Conservation (phyloP, 495 filamentous ascomycete genomes). For the Xylaria bambusicola region DNA sequence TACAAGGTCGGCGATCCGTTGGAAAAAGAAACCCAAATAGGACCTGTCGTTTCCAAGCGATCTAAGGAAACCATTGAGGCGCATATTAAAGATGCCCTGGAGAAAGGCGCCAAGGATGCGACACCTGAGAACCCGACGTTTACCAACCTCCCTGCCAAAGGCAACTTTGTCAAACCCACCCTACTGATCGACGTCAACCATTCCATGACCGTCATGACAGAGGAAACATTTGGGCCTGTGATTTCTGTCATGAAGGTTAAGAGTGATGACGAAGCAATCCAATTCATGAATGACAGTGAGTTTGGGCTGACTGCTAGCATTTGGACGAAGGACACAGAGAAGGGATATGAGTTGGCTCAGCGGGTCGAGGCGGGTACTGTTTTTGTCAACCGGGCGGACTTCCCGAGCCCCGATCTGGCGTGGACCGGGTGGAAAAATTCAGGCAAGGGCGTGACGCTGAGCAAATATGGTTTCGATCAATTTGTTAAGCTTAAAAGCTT, state of each 20-base stretch:
- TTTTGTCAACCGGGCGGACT: constrained; percentile 95
- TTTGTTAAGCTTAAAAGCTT: constrained; percentile 96
- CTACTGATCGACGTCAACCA: constrained; percentile 82
- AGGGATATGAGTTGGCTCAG: constrained; percentile 76
- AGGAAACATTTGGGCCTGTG: constrained; percentile 95
- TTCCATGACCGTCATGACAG: constrained; percentile 85
- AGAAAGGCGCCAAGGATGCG: constrained; percentile 78
- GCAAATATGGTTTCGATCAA: constrained; percentile 88
- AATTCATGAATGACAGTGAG: constrained; percentile 91
- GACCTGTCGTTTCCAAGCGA: constrained; percentile 80
- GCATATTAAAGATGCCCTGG: constrained; percentile 82
- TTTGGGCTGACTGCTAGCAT: constrained; percentile 96
- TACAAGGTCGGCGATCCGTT: constrained; percentile 89
- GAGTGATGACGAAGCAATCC: constrained; percentile 77
- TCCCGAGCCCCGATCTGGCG: constrained; percentile 89
- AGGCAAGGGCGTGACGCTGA: constrained; percentile 85
- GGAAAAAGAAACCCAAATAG: constrained; percentile 75
- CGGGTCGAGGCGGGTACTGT: constrained; percentile 91
- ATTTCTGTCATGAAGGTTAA: constrained; percentile 94
- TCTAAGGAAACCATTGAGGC: constrained; percentile 73
- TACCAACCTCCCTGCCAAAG: constrained; percentile 61
- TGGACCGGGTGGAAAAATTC: constrained; percentile 99
- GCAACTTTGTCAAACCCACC: constrained; percentile 85
- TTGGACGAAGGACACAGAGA: constrained; percentile 87
- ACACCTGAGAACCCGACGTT: constrained; percentile 84